Conservation (phyloP, 768 basidiomycete genomes). For the Kwoniella heveanensis region DNA sequence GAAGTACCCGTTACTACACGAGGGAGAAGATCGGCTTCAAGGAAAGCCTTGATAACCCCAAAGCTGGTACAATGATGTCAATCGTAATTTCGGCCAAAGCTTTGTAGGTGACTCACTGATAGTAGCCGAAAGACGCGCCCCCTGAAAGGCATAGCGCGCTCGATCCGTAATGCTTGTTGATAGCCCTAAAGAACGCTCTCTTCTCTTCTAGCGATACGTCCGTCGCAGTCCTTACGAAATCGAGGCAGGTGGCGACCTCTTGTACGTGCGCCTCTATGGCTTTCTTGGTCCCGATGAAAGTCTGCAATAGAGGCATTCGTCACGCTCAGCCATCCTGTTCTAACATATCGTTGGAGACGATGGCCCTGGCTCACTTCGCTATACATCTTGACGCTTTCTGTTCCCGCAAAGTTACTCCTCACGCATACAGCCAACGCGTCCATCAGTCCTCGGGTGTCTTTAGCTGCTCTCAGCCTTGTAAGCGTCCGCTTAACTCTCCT, state of each 20-base stretch:
- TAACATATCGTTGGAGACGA: too few relatives aligned
- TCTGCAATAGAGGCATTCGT: conserved; percentile 61
- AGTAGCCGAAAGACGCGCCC: conserved; percentile 92
- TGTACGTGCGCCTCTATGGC: conserved; percentile 83
- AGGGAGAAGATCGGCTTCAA: conserved; percentile 82
- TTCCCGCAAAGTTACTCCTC: conserved; percentile 87
- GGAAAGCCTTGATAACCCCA: conserved; percentile 87
- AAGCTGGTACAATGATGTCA: too few relatives aligned
- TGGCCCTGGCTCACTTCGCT: conserved; percentile 77
- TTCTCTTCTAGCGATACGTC: conserved; percentile 84
- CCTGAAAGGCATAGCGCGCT: conserved; percentile 94
- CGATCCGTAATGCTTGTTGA: conserved; percentile 85
- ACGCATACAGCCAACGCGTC: conserved; percentile 90
- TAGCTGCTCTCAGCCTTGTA: conserved; percentile 68
- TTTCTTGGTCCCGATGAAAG: conserved; percentile 86
- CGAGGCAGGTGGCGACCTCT: conserved; percentile 75
- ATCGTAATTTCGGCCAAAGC: too few relatives aligned
- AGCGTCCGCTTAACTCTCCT: conserved; percentile 71
- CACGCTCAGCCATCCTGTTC: conserved; percentile 1
- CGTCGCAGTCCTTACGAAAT: conserved; percentile 72
- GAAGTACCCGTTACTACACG: conserved; percentile 93
- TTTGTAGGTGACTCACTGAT: conserved; percentile 59
- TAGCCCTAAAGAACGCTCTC: conserved; percentile 82
- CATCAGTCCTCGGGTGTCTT: conserved; percentile 80
- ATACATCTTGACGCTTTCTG: conserved; percentile 84